These are phyloP conservation scores for Schizochytrium sp. DNA, from an alignment of 108 stramenopile genomes.

Conservation along the genomic window DNA sequence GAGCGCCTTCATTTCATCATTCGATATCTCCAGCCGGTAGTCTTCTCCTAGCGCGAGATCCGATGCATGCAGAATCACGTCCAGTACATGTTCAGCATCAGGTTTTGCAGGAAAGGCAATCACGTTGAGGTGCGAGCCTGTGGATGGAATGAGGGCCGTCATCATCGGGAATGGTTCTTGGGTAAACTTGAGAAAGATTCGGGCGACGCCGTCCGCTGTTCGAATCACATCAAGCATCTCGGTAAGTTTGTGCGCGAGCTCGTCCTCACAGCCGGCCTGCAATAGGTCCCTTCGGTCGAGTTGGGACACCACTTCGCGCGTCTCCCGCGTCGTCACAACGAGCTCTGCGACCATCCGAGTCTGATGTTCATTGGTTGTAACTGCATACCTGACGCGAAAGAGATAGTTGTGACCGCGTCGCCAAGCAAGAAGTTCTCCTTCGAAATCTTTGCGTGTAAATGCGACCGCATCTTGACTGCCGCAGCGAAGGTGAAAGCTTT, in stretches of 20 bases:
- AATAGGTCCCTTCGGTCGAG: neutral
- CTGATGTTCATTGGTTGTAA: neutral
- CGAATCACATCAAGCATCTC: neutral
- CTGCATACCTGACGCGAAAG: neutral
- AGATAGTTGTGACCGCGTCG: neutral
- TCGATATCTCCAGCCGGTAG: neutral
- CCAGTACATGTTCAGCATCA: neutral
- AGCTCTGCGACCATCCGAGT: neutral
- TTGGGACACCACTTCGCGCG: neutral
- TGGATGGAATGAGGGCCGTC: neutral
- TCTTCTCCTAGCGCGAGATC: neutral
- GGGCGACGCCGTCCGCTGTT: neutral
- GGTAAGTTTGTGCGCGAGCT: neutral
- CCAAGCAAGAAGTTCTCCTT: neutral
- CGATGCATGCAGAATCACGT: neutral
- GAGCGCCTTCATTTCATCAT: neutral
- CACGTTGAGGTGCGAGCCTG: neutral
- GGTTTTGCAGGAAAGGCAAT: neutral
- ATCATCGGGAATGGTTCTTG: neutral
- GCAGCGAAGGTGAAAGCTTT: neutral
- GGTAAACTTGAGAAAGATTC: neutral
- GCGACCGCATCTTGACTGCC: neutral
- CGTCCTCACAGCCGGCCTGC: neutral
- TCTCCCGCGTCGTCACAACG: neutral
- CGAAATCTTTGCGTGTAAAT: neutral